Conservation (phyloP, 192 early-diverging fungal genomes). For the Haplosporangium gracile region DNA sequence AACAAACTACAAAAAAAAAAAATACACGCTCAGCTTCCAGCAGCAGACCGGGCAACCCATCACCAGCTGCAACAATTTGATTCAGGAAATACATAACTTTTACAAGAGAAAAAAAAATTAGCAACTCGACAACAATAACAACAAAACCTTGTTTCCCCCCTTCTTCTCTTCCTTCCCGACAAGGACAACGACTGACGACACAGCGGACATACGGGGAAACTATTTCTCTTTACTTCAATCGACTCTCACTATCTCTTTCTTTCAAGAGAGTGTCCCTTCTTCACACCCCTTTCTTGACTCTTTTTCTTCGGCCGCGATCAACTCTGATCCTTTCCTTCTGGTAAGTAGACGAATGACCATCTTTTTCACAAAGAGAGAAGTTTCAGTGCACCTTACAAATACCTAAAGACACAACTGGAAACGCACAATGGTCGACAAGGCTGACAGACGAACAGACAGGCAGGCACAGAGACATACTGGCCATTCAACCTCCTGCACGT, state of each 20-base stretch:
- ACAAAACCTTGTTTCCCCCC: constrained; percentile 5
- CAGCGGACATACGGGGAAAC: constrained; percentile 3
- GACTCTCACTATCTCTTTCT: background rate
- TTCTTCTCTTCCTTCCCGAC: too few species aligned
- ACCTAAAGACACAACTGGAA: background rate
- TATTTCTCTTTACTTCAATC: background rate
- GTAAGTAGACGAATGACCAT: background rate
- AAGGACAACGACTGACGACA: background rate
- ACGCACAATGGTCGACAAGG: too few species aligned
- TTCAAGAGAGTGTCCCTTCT: background rate
- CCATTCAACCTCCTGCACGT: background rate
- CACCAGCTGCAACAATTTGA: background rate
- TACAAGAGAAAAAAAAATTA: background rate
- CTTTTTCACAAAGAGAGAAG: background rate
- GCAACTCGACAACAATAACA: background rate
- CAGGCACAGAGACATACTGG: background rate
- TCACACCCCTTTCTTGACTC: background rate
- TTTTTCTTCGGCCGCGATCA: background rate
- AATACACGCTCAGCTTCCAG: background rate
- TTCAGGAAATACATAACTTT: background rate
- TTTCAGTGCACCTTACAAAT: background rate
- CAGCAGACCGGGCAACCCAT: background rate
- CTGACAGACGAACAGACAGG: too few species aligned
- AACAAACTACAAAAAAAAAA: background rate
- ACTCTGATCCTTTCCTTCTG: background rate